Evolutionary conservation across 768 basidiomycete species (phyloP), one percentile per base, ranked within the genome.

Genomic region (Boletus bicolor): DNA sequence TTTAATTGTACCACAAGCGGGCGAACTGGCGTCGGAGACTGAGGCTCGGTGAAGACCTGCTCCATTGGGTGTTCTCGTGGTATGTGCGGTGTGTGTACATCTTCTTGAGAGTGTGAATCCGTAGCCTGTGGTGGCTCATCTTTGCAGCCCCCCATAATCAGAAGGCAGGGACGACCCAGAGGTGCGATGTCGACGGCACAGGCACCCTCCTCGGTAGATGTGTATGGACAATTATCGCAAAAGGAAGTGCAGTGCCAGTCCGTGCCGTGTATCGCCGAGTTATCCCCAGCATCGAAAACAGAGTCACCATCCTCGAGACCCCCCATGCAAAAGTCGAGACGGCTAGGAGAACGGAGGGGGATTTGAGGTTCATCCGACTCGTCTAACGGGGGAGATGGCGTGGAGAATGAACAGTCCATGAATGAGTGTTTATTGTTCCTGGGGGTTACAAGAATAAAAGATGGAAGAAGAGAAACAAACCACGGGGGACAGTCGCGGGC

Each of bases 341-440:
- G 79, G 58, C 78, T 84, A 30, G 73, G 70, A 48, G 81, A 79
- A 34, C 79, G 77, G 60, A 71, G 68, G 35, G 79, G 77, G n/a
- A 43, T 35, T 15, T 17, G 53, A 8, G 53, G 46, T 21, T 57
- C 62, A 10, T 66, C 62, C 3, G 45, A 46, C 5, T 62, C 61
- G 24, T 65, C 69, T 10, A 34, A 49, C 10, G 26, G 24, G 26
- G 24, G 30, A 5, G 56, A 55, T 6, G 41, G 30, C 17, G 35
- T 24, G n/a, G 63, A 36, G 17, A 35, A 28, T 0, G 71, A 39
- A 19, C 37, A 32, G 43, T 58, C 54, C 63, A 63, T 55, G 56
- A 17, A 34, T 12, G 36, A n/a, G 49, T 28, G 24, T 10, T 49
- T 49, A 26, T 49, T 15, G 21, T 21, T 26, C 28, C 28, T 28